These are phyloP conservation scores for Melaleuca quinquenervia DNA, from an alignment of 345 rosid genomes.

Conservation along the genomic window DNA sequence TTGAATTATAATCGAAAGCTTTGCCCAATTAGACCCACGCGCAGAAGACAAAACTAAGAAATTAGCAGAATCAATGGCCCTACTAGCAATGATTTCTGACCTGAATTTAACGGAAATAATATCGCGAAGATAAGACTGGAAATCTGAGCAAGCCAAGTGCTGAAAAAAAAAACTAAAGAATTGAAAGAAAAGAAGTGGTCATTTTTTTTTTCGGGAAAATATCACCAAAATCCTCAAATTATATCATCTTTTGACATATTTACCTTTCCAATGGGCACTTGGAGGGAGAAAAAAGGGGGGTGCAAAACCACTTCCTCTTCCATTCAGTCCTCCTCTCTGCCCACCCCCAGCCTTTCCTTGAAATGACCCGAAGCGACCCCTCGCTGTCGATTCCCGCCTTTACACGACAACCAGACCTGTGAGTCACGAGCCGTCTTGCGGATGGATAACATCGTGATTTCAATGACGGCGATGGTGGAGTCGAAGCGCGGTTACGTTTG, in stretches of 20 bases:
- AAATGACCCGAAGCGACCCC: neutral
- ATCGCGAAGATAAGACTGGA: neutral
- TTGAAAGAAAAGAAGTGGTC: too few species aligned
- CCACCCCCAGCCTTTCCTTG: neutral
- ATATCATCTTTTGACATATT: neutral
- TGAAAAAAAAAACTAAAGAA: too few species aligned
- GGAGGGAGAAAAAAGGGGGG: neutral
- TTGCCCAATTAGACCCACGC: neutral
- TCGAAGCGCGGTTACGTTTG: neutral
- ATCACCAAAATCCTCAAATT: too few species aligned
- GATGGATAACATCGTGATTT: neutral
- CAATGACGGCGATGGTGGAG: neutral
- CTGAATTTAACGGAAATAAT: neutral
- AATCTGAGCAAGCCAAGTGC: neutral
- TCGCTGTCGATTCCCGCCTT: neutral
- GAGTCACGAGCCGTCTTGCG: too few species aligned
- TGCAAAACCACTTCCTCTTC: neutral
- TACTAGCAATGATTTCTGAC: neutral
- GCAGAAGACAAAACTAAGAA: neutral
- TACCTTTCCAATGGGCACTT: neutral
- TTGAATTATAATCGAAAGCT: neutral
- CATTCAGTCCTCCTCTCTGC: neutral
- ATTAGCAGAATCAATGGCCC: neutral
- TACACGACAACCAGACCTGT: neutral
- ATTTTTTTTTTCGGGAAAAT: too few species aligned